Evolutionary conservation across 306 rosid genomes (phyloP).

Genomic region (Alnus rubra): DNA sequence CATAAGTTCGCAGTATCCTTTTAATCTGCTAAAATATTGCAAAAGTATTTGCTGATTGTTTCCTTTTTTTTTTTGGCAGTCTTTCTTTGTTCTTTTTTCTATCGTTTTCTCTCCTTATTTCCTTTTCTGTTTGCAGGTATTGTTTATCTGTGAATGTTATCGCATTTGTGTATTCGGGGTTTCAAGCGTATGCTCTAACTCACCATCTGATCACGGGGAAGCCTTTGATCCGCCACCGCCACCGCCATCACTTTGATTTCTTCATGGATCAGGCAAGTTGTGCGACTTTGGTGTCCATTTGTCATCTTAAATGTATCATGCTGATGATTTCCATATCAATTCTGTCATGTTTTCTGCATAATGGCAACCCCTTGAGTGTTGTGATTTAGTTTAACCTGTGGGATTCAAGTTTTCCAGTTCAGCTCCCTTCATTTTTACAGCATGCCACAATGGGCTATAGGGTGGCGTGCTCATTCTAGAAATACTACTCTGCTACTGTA

Average conservation of each 20-base stretch:
- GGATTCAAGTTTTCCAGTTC: neutral
- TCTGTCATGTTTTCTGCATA: neutral
- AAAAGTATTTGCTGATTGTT: neutral
- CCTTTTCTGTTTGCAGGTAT: slow-evolving; percentile 55
- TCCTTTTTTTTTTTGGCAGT: neutral
- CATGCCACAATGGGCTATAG: neutral
- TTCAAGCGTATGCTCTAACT: slow-evolving; percentile 67
- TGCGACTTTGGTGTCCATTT: neutral
- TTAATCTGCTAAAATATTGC: neutral
- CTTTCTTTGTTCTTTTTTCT: neutral
- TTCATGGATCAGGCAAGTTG: slow-evolving; percentile 94
- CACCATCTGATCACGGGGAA: slow-evolving; percentile 45
- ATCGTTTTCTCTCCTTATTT: neutral
- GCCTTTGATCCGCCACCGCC: slow-evolving; percentile 49
- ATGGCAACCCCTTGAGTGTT: neutral
- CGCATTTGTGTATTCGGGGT: slow-evolving; percentile 67
- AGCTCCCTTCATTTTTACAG: neutral
- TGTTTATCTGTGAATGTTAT: slow-evolving; percentile 81
- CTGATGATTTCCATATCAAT: neutral
- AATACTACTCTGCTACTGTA: neutral
- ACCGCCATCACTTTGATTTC: slow-evolving; percentile 72
- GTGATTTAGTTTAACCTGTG: neutral
- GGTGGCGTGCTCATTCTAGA: neutral
- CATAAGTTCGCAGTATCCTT: neutral
- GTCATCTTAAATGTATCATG: neutral